phyloP scores from a whole-genome alignment of 2,329 filamentous ascomycete genomes.

The Thelonectria olida region DNA sequence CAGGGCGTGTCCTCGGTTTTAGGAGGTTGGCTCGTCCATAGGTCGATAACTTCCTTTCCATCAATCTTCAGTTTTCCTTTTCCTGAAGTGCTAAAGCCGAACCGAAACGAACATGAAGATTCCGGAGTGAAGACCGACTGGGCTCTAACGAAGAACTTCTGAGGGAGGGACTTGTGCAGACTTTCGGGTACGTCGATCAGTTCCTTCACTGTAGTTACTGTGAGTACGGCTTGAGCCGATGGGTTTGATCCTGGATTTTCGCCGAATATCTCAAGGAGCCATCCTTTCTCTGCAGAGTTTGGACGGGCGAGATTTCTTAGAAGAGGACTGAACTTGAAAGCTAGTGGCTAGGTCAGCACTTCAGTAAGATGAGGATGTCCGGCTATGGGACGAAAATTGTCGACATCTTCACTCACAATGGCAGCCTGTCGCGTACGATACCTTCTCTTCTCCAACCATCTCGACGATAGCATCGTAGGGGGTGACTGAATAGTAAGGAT shows the following conservation, averaged over 20 bases:
- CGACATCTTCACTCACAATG: constrained; percentile 35
- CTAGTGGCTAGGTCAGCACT: not conserved
- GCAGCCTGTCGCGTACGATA: constrained; percentile 31
- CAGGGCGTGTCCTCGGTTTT: constrained; percentile 47
- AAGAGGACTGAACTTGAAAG: constrained; percentile 7
- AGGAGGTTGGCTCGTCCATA: constrained; percentile 43
- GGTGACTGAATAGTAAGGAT: constrained; percentile 46
- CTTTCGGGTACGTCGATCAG: constrained; percentile 16
- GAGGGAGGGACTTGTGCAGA: not conserved
- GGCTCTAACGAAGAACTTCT: constrained; percentile 21
- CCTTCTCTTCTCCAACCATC: constrained; percentile 27
- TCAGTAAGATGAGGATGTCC: too few species aligned
- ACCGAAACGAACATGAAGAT: constrained; percentile 20
- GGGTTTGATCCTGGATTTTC: constrained; percentile 3
- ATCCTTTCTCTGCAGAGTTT: not conserved
- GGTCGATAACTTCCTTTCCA: constrained; percentile 43
- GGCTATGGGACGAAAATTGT: too few species aligned
- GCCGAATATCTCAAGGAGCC: constrained; percentile 8
- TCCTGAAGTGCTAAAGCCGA: constrained; percentile 47
- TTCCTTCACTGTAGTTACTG: constrained; percentile 4
- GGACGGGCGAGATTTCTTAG: not conserved
- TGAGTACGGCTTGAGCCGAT: not conserved
- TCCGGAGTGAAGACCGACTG: constrained; percentile 14
- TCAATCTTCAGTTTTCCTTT: constrained; percentile 47
- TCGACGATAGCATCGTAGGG: constrained; percentile 44